phyloP scores from a whole-genome alignment of 441 rosid species.

The Euphorbia corollata region DNA sequence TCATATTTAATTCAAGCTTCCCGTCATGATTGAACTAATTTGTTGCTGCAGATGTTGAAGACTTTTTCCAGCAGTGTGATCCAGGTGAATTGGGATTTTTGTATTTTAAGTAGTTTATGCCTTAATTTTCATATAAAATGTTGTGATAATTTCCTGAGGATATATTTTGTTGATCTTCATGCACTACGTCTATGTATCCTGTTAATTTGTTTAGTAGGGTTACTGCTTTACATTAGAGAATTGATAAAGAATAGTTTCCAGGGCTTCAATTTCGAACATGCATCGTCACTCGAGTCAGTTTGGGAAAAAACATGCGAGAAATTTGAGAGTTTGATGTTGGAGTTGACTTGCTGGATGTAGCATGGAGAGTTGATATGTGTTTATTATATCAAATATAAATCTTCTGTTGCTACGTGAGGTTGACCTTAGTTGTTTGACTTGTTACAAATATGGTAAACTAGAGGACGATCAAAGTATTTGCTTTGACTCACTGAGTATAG shows the following conservation, averaged over 20 bases:
- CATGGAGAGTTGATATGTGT: background rate
- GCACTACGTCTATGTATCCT: background rate
- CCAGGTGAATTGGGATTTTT: constrained; percentile 40
- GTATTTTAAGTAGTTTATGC: constrained; percentile 6
- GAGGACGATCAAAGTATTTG: background rate
- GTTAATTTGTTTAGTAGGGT: background rate
- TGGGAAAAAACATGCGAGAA: background rate
- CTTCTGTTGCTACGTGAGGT: background rate
- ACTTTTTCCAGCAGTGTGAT: constrained; percentile 65
- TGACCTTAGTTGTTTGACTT: background rate
- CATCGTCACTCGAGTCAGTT: background rate
- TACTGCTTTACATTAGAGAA: background rate
- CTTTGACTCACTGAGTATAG: too few species aligned
- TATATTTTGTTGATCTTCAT: background rate
- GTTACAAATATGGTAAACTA: background rate
- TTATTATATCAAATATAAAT: background rate
- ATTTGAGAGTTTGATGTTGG: background rate
- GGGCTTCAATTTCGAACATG: background rate
- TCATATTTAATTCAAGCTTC: background rate
- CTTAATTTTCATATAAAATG: background rate
- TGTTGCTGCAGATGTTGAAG: constrained; percentile 51
- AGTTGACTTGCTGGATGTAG: background rate
- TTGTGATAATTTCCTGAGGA: background rate
- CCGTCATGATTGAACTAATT: background rate
- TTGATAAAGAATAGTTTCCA: background rate